Conservation (phyloP, 139 green algal genomes). For the Parachlorella kessleri region DNA sequence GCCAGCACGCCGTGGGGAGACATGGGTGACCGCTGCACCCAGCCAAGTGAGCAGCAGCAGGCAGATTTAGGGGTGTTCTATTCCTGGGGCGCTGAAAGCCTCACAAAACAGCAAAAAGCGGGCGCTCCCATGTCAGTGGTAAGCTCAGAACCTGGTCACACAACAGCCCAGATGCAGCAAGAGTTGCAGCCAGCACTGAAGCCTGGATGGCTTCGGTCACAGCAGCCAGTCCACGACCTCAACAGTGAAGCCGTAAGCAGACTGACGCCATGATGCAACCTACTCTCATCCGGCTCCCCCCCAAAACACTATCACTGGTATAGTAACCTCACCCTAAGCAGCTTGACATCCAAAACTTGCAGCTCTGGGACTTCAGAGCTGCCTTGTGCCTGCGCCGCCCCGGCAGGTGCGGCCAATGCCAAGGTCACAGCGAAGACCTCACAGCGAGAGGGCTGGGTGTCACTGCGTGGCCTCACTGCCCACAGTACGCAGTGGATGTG, state of each 20-base stretch:
- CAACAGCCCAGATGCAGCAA: not conserved
- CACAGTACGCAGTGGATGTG: slow-evolving; percentile 38
- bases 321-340: slow-evolving; percentile 46
- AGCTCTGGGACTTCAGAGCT: not conserved
- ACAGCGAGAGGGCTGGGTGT: slow-evolving; percentile 23
- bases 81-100: not conserved
- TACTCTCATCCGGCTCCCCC: no score
- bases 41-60: no score
- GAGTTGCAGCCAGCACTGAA: not conserved
- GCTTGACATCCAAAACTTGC: slow-evolving; percentile 26
- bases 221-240: no score
- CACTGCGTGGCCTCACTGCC: slow-evolving; percentile 21
- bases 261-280: no score
- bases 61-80: not conserved
- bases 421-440: slow-evolving; percentile 39
- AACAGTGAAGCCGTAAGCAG: no score
- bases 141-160: not conserved
- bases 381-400: no score
- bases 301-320: no score
- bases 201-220: no score
- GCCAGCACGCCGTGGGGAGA: slow-evolving; percentile 40
- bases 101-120: not conserved
- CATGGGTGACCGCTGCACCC: slow-evolving; percentile 31
- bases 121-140: not conserved
- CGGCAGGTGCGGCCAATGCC: not conserved